Evolutionary conservation across 805 yeast genomes (phyloP), one percentile per base, ranked within the genome.

Genomic region (Starmerella stigmatis): DNA sequence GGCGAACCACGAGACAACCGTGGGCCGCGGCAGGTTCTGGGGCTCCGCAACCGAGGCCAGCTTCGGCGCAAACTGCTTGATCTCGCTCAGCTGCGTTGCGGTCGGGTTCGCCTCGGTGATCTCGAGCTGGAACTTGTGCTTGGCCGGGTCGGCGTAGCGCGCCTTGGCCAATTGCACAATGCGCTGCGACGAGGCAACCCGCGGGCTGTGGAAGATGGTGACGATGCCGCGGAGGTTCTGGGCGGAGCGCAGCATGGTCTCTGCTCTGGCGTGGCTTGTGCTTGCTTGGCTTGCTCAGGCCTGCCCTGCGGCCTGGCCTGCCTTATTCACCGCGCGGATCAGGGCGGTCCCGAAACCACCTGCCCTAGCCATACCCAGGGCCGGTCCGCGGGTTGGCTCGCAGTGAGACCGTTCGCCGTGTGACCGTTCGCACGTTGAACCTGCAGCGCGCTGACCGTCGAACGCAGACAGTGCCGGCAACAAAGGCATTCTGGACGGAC

Each of bases 1-100:
- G 52, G 75, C 68, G 51, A 73, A 75, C 82, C 83, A 78, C 60
- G 78, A 82, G 13, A 78, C 79, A 15, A 76, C 64, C 35, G 75
- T 61, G 1, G 80, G 80, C 54, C 64, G 50, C 61, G 68, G 51
- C 57, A 50, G 15, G 28, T 48, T 56, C 23, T 31, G 38, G 21
- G 49, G 52, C 32, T 45, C 15, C 49, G 51, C 33, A 23, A 49
- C 48, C 6, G 45, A 40, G 34, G 46, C 43, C n/a, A 48, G 41
- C 27, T 47, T 19, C 19, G 47, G 43, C 25, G 56, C 49, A 47
- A 46, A 34, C 20, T 44, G 44, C 35, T 48, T 46, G 23, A 53
- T 41, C 19, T 50, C 51, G 27, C 45, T 31, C 9, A 53, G 41
- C 41, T 63, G 66, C 33, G 56, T 60, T 8, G 47, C 16, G 1